Evolutionary conservation across 495 filamentous ascomycete genomes (phyloP).

Genomic region (Neurospora sp.): DNA sequence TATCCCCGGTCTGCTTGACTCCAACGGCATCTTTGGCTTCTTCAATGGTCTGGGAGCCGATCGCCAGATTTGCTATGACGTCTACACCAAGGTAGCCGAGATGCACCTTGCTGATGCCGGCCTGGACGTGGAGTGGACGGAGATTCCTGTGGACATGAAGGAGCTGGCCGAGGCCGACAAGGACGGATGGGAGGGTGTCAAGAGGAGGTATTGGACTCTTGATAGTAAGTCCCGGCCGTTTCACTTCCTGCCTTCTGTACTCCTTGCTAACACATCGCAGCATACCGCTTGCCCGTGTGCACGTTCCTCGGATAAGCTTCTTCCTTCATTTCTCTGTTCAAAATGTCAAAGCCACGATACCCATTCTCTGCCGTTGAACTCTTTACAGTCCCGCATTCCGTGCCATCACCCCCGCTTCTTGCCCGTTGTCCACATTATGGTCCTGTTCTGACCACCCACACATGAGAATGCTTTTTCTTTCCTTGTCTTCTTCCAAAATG

Average conservation of each 20-base stretch:
- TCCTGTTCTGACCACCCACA: neutral
- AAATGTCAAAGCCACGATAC: neutral
- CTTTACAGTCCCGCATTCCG: neutral
- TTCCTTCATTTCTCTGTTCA: neutral
- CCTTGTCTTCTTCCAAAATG: neutral
- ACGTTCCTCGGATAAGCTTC: slow-evolving; percentile 46
- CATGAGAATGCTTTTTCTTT: neutral
- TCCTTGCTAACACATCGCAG: slow-evolving; percentile 18
- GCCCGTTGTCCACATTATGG: neutral
- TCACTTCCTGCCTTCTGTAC: neutral
- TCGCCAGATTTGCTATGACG: slow-evolving; percentile 84
- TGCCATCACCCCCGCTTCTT: neutral
- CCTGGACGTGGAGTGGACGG: slow-evolving; percentile 79
- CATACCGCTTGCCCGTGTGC: slow-evolving; percentile 42
- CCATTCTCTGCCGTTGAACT: neutral
- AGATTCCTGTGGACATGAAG: slow-evolving; percentile 57
- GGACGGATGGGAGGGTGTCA: slow-evolving; percentile 74
- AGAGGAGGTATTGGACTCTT: slow-evolving; percentile 78
- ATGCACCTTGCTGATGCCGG: slow-evolving; percentile 88
- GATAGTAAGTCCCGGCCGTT: slow-evolving; percentile 38
- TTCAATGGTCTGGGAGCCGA: slow-evolving; percentile 96
- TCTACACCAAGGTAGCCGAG: slow-evolving; percentile 86
- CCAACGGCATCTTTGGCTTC: slow-evolving; percentile 72
- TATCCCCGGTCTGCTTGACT: slow-evolving; percentile 66
- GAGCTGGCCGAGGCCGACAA: slow-evolving; percentile 38